Evolutionary conservation across 108 stramenopile genomes (phyloP), one percentile per base, ranked within the genome.

Genomic region (Chaetoceros muelleri): DNA sequence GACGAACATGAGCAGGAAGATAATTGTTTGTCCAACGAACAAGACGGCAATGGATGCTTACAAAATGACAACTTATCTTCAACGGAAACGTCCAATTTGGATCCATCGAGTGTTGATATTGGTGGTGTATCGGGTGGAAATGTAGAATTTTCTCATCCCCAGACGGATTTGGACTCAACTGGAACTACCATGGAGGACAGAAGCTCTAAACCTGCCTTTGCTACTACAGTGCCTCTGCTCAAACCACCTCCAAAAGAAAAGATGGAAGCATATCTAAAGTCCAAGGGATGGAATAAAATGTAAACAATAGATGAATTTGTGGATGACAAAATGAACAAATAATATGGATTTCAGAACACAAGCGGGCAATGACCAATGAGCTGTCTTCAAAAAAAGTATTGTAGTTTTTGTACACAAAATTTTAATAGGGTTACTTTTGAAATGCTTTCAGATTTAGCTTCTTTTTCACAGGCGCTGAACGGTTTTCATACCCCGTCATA

Each of bases 381-480:
- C 13, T 13, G 13, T 40, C 13, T 40, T 40, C 34, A 10, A 5
- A 40, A 13, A 40, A 40, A 40, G 34, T 10, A 40, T 40, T 13
- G 8, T 40, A 40, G 34, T 13, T 40, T 40, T 40, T 40, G 34
- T 40, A 13, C 13, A 40, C 34, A 40, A 40, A 40, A 40, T 40
- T 40, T 5, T 40, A 40, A 40, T 40, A n/a, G n/a, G n/a, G n/a
- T 72, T 70, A 66, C 48, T 70, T 75, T 52, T 67, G 69, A 60
- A 87, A 87, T 16, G 77, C 69, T 55, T 86, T 77, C 24, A 86
- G 67, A 72, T 66, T 84, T 34, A 90, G 57, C 62, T 84, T 84
- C 69, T 84, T 85, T 48, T 85, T 89, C 31, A 63, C 45, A n/a
- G 76, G 66, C 7, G 77, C 76, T 2, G 48, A 31, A 23, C 62